phyloP scores from a whole-genome alignment of 441 rosid species.

The Erodium moschatum region DNA sequence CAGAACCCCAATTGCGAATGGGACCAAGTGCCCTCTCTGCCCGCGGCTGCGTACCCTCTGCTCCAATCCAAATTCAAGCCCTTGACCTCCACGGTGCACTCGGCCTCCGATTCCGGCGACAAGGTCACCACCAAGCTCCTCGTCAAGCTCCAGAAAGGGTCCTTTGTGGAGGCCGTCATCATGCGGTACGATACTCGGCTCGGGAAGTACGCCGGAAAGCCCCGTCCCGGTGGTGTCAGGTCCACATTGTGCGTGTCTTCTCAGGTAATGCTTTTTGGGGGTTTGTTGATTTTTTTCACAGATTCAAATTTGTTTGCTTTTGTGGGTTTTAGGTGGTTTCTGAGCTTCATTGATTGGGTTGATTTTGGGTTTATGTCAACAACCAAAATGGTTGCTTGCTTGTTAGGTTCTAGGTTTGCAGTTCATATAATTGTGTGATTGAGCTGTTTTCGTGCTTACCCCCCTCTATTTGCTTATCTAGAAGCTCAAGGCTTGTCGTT shows the following conservation, averaged over 20 bases:
- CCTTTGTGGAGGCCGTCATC: constrained; percentile 85
- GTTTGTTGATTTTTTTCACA: not conserved
- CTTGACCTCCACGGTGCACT: constrained; percentile 60
- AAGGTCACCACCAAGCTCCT: constrained; percentile 78
- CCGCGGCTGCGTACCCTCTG: constrained; percentile 54
- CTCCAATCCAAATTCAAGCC: constrained; percentile 69
- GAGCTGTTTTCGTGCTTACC: too few species aligned
- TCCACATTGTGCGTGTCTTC: constrained; percentile 85
- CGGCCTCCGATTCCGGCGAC: constrained; percentile 57
- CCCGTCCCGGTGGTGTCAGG: constrained; percentile 79
- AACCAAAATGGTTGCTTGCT: not conserved
- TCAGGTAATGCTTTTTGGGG: constrained; percentile 41
- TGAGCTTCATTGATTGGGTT: not conserved
- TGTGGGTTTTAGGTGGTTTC: not conserved
- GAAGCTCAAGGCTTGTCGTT: too few species aligned
- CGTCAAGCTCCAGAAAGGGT: constrained; percentile 58
- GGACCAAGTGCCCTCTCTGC: constrained; percentile 59
- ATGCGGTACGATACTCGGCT: constrained; percentile 80
- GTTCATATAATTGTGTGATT: too few species aligned
- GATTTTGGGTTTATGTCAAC: not conserved
- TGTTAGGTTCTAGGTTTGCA: not conserved
- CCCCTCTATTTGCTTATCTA: too few species aligned
- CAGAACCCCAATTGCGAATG: constrained; percentile 73
- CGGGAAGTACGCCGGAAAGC: constrained; percentile 74
- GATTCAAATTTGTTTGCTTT: not conserved